These are phyloP conservation scores for Phytopythium helicoides DNA, from an alignment of 352 stramenopile species.

Conservation along the genomic window DNA sequence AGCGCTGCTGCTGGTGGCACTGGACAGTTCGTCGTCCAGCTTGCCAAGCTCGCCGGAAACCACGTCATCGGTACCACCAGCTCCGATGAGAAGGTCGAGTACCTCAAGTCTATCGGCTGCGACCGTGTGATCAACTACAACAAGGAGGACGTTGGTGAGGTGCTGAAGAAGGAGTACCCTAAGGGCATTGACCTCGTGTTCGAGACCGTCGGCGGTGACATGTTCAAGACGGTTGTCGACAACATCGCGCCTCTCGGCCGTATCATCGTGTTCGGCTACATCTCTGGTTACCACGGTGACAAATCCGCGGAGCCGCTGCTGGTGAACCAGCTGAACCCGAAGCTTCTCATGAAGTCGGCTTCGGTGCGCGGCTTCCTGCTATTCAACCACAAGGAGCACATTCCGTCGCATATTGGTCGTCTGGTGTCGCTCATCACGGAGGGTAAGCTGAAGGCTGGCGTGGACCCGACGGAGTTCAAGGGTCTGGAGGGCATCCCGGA, in stretches of 20 bases:
- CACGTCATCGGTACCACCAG: conserved; percentile 80
- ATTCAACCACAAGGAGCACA: conserved; percentile 15
- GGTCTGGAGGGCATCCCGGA: conserved; percentile 30
- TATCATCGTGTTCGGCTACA: conserved; percentile 57
- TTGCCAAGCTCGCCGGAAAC: conserved; percentile 82
- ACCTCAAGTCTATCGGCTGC: conserved; percentile 62
- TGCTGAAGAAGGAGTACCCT: conserved; percentile 70
- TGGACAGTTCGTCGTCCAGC: conserved; percentile 82
- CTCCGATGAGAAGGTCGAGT: conserved; percentile 80
- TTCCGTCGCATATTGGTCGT: conserved; percentile 23
- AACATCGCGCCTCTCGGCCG: conserved; percentile 57
- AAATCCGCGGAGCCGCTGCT: conserved; percentile 15
- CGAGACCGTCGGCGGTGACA: conserved; percentile 55
- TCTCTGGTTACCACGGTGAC: conserved; percentile 44
- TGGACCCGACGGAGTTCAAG: conserved; percentile 23
- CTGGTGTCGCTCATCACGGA: conserved; percentile 35
- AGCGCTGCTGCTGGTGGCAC: conserved; percentile 66
- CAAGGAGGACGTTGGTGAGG: conserved; percentile 50
- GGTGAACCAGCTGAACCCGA: neutral
- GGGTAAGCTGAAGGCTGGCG: conserved; percentile 21
- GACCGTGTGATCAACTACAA: conserved; percentile 89
- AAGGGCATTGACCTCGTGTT: conserved; percentile 68
- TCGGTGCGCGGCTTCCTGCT: conserved; percentile 33
- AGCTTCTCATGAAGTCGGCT: conserved; percentile 4
- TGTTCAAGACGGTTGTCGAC: conserved; percentile 44